Evolutionary conservation across 2,329 filamentous ascomycete genomes (phyloP).

Genomic region (Myriangium duriaei): DNA sequence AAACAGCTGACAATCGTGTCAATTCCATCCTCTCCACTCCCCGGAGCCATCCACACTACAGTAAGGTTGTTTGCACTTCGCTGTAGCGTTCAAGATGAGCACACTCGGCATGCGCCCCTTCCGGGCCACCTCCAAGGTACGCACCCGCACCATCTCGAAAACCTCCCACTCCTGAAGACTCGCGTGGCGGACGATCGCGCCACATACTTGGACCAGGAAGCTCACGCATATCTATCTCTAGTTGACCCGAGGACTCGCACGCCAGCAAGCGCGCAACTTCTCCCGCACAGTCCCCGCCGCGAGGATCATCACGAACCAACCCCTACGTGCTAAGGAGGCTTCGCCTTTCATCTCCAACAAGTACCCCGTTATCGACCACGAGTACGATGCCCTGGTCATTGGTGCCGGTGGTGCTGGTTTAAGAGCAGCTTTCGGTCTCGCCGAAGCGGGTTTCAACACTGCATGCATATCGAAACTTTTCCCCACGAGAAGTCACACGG

Average conservation of each 20-base stretch:
- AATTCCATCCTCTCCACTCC: background rate
- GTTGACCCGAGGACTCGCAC: constrained; percentile 22
- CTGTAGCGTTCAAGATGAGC: constrained; percentile 19
- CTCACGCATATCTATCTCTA: constrained; percentile 2
- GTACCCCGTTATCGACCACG: constrained; percentile 96
- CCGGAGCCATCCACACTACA: background rate
- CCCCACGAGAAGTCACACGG: constrained; percentile 74
- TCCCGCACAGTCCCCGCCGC: constrained; percentile 75
- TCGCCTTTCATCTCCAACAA: constrained; percentile 75
- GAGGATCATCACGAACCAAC: constrained; percentile 73
- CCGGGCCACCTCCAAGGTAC: constrained; percentile 18
- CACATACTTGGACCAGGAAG: too few species aligned
- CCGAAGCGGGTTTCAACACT: constrained; percentile 80
- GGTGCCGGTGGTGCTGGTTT: constrained; percentile 72
- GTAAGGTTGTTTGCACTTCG: background rate
- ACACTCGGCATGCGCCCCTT: constrained; percentile 25
- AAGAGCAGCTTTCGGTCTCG: constrained; percentile 72
- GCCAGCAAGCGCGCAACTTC: constrained; percentile 54
- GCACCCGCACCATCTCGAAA: constrained; percentile 3
- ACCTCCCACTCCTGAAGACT: constrained; percentile 7
- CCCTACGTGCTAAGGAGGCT: constrained; percentile 85
- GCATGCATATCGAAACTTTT: constrained; percentile 80
- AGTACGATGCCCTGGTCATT: constrained; percentile 95
- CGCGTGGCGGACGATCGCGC: constrained; percentile 15
- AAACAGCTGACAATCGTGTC: background rate